These are phyloP conservation scores for Neurospora crassa DNA, from an alignment of 2,329 filamentous ascomycete species.

Conservation along the genomic window DNA sequence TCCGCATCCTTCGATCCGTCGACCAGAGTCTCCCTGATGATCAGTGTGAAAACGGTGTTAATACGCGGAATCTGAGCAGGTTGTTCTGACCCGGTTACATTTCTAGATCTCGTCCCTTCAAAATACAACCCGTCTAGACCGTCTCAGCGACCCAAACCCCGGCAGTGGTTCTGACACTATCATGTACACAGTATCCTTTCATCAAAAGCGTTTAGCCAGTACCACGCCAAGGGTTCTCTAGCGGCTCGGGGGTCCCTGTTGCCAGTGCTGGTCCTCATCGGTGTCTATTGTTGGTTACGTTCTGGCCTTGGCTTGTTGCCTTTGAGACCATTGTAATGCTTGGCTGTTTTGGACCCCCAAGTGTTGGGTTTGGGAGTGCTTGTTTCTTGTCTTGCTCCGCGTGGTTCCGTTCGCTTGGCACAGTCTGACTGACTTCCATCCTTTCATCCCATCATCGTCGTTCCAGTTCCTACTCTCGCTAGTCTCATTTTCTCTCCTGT, in stretches of 20 bases:
- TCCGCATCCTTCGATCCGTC: not conserved
- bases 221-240: not conserved
- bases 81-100: not conserved
- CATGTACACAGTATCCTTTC: not conserved
- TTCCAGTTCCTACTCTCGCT: not conserved
- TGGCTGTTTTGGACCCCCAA: not conserved
- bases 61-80: not conserved
- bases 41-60: not conserved
- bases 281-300: not conserved
- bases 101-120: not conserved
- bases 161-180: not conserved
- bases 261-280: not conserved
- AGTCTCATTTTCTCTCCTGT: not conserved
- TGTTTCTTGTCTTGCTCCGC: not conserved
- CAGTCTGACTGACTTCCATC: too few species aligned
- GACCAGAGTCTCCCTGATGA: not conserved
- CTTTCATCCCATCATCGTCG: not conserved
- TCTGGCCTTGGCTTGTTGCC: not conserved
- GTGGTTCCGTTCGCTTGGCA: too few species aligned
- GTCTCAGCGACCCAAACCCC: not conserved
- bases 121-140: not conserved
- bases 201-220: not conserved
- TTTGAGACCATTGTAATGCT: not conserved
- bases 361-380: not conserved
- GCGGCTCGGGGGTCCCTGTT: not conserved